Conservation (phyloP, 2,329 filamentous ascomycete genomes). For the Paecilomyces sp. region DNA sequence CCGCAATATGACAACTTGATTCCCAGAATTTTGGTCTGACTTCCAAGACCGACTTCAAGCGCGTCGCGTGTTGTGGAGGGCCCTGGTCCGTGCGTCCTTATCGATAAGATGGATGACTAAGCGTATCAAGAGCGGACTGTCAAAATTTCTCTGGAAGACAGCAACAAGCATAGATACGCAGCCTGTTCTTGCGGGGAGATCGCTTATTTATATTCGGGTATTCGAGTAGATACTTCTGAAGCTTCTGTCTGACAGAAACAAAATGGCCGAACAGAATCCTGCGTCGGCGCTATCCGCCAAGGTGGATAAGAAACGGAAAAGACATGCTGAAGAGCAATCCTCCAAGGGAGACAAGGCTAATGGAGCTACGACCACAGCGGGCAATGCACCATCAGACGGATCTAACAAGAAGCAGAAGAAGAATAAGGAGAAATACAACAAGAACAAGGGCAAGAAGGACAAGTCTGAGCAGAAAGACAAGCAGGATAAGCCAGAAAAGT, state of each 20-base stretch:
- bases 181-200: background rate
- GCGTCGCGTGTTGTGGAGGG: slow-evolving; percentile 1
- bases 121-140: slow-evolving; percentile 4
- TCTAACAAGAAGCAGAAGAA: slow-evolving; percentile 24
- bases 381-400: slow-evolving; percentile 13
- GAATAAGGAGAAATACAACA: slow-evolving; percentile 16
- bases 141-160: slow-evolving; percentile 6
- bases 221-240: background rate
- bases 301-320: slow-evolving; percentile 34
- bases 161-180: background rate
- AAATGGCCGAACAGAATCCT: background rate
- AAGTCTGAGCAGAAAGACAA: slow-evolving; percentile 18
- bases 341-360: slow-evolving; percentile 17
- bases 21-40: slow-evolving; percentile 3
- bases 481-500: slow-evolving; percentile 9
- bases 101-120: slow-evolving; percentile 29
- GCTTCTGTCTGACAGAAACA: slow-evolving; percentile 1
- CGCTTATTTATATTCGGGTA: background rate
- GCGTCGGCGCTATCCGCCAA: slow-evolving; percentile 22
- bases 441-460: slow-evolving; percentile 8
- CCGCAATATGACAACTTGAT: background rate
- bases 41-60: slow-evolving; percentile 12
- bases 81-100: slow-evolving; percentile 12
- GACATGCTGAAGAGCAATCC: slow-evolving; percentile 24
- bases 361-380: slow-evolving; percentile 10